Conservation (phyloP, 768 basidiomycete species). For the Tricholoma furcatifolium region DNA sequence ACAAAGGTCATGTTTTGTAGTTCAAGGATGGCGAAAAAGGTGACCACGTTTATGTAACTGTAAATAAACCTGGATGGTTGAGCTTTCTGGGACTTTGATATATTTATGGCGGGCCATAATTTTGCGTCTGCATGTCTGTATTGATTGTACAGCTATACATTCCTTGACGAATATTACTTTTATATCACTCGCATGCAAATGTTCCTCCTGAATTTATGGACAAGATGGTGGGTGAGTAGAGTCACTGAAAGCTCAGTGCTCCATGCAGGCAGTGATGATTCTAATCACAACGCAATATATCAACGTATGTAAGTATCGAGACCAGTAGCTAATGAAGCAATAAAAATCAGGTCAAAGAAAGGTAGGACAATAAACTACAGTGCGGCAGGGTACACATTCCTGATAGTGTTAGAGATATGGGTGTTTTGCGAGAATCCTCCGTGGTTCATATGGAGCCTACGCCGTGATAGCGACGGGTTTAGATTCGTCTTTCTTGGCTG, state of each 20-base stretch:
- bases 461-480: slow-evolving; percentile 48
- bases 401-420: slow-evolving; percentile 3
- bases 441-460: slow-evolving; percentile 16
- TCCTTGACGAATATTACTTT: too few species aligned
- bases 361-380: slow-evolving; percentile 21
- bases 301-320: slow-evolving; percentile 7
- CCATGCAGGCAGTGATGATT: slow-evolving; percentile 11
- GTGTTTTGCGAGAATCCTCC: slow-evolving; percentile 5
- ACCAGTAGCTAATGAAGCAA: slow-evolving; percentile 13
- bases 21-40: slow-evolving; percentile 51
- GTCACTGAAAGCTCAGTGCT: slow-evolving; percentile 2
- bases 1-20: slow-evolving; percentile 26
- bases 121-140: too few species aligned
- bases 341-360: slow-evolving; percentile 8
- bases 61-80: slow-evolving; percentile 53
- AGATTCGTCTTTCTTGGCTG: slow-evolving; percentile 60
- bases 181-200: too few species aligned
- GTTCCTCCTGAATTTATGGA: too few species aligned
- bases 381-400: slow-evolving; percentile 21
- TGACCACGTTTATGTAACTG: slow-evolving; percentile 48
- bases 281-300: not conserved
- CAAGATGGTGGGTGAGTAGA: too few species aligned
- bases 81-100: slow-evolving; percentile 11
- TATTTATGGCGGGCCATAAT: not conserved
- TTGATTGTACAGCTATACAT: too few species aligned